phyloP scores from a whole-genome alignment of 2,329 filamentous ascomycete species.

The Tolypocladium ophioglossoides region DNA sequence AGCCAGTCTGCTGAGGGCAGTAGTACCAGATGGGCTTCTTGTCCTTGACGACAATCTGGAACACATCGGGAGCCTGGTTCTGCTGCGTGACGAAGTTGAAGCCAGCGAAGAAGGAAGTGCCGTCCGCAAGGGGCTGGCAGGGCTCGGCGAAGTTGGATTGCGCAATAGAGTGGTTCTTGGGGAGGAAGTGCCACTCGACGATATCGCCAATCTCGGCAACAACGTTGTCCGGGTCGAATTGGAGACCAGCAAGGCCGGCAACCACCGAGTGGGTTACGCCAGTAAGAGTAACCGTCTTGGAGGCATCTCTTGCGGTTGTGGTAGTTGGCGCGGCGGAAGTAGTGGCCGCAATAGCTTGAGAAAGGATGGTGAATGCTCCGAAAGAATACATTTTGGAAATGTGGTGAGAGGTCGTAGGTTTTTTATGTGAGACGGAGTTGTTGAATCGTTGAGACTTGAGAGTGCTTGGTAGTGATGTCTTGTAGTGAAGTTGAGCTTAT shows the following conservation, averaged over 20 bases:
- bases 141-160: slow-evolving; percentile 31
- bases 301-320: slow-evolving; percentile 13
- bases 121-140: slow-evolving; percentile 27
- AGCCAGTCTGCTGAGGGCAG: slow-evolving; percentile 28
- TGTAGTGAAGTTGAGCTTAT: neutral
- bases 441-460: neutral
- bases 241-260: slow-evolving; percentile 32
- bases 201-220: slow-evolving; percentile 37
- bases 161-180: slow-evolving; percentile 38
- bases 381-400: neutral
- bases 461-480: neutral
- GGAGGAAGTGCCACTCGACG: slow-evolving; percentile 45
- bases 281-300: slow-evolving; percentile 23
- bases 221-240: slow-evolving; percentile 39
- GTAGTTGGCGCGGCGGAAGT: slow-evolving; percentile 21
- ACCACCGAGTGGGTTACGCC: slow-evolving; percentile 34
- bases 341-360: slow-evolving; percentile 10
- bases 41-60: slow-evolving; percentile 32
- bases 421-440: neutral
- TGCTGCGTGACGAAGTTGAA: slow-evolving; percentile 28
- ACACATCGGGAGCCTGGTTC: slow-evolving; percentile 28
- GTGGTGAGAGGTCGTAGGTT: neutral
- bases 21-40: slow-evolving; percentile 33
- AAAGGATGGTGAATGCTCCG: neutral
- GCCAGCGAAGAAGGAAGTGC: slow-evolving; percentile 32